Base-by-base conservation (phyloP, 163 green algal species). In the Chlorella variabilis region DNA sequence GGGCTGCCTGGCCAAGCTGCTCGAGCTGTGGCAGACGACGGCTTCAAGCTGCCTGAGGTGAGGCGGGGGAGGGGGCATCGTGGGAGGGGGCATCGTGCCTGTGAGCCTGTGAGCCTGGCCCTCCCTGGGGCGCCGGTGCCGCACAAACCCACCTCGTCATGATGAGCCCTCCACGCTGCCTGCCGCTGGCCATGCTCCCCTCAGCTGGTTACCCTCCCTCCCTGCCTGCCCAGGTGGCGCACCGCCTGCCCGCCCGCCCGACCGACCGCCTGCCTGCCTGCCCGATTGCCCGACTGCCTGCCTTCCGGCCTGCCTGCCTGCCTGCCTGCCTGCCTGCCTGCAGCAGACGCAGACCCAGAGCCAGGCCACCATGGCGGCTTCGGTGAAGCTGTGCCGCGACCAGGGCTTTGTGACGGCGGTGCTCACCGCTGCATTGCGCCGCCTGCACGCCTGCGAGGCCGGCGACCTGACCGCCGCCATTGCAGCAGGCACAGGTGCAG, bases 11-110 rank as follows among this genome's bases (percentile, higher is more conserved):
- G 61, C n/a, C 21, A 70, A 68, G 36, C 51, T 86, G 58, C 71
- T 86, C 36, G 75, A 83, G 74, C 74, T 13, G 54, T 86, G 6
- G 36, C 62, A 1, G 36, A 71, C 15, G 82, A 82, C 49, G 74
- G 73, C 15, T 68, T 86, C n/a, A 27, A 45, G 45, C 69, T 77
- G 45, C 45, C 45, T 13, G 18, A 77, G 45, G 69, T 61, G 45
- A 45, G 68, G n/a, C n/a, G n/a, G n/a, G n/a, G n/a, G n/a, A n/a
- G n/a, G n/a, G n/a, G n/a, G n/a, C n/a, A 6, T n/a, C 54, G 15
- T 62, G 15, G 18, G 15, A 15, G 13, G 5, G n/a, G 54, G 4
- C 42, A 31, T 67, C 4, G 15, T 61, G 71, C 21, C 15, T 15
- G 31, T 56, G n/a, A n/a, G n/a, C n/a, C n/a, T n/a, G n/a, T n/a